These are phyloP conservation scores for Diaporthe australafricana DNA, from an alignment of 2,329 filamentous ascomycete genomes.

Conservation along the genomic window DNA sequence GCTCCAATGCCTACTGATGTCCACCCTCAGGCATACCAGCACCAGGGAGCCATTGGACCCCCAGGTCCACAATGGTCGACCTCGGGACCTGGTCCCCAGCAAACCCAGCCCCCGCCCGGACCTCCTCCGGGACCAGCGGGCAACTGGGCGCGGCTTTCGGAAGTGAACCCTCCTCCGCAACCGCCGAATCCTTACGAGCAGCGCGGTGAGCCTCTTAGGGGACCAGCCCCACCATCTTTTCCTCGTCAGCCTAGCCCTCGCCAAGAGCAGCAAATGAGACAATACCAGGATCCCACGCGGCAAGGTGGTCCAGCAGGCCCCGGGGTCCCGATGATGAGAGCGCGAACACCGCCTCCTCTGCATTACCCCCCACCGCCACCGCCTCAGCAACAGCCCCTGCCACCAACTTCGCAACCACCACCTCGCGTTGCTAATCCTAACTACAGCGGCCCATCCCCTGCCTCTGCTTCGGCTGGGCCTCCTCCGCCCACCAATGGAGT, in stretches of 20 bases:
- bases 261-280: slow-evolving; percentile 75
- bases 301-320: slow-evolving; percentile 44
- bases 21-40: slow-evolving; percentile 93
- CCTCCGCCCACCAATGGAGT: slow-evolving; percentile 51
- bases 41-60: slow-evolving; percentile 82
- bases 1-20: slow-evolving; percentile 96
- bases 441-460: slow-evolving; percentile 65
- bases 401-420: slow-evolving; percentile 48
- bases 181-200: slow-evolving; percentile 86
- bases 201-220: slow-evolving; percentile 75
- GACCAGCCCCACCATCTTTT: slow-evolving; percentile 70
- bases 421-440: slow-evolving; percentile 71
- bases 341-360: slow-evolving; percentile 57
- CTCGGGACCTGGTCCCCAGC: slow-evolving; percentile 73
- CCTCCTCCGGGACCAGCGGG: slow-evolving; percentile 68
- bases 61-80: slow-evolving; percentile 91
- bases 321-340: slow-evolving; percentile 36
- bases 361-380: slow-evolving; percentile 67
- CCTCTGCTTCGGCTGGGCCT: slow-evolving; percentile 51
- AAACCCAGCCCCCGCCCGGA: slow-evolving; percentile 50
- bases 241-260: slow-evolving; percentile 82
- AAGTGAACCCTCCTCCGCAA: slow-evolving; percentile 81
- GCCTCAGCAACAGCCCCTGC: slow-evolving; percentile 53
- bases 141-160: slow-evolving; percentile 76
- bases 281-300: slow-evolving; percentile 76